Evolutionary conservation across 257 asterid genomes (phyloP).

Genomic region (Plectranthus barbatus): DNA sequence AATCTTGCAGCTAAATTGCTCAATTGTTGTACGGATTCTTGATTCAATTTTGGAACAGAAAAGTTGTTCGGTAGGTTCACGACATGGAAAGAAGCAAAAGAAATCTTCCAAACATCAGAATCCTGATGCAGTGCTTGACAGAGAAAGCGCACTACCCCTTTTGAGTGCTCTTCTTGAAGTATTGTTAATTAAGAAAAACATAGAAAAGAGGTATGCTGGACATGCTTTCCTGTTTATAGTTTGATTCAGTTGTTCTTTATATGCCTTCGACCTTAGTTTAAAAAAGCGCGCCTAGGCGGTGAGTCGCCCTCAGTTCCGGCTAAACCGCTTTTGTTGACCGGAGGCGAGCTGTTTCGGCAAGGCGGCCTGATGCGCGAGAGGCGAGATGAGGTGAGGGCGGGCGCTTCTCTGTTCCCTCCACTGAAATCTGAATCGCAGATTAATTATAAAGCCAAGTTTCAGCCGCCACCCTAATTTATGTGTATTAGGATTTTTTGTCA

Average conservation of each 20-base stretch:
- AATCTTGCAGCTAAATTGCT: conserved; percentile 52
- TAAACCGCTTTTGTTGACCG: too few relatives aligned
- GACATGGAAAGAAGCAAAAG: conserved; percentile 54
- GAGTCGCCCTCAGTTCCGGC: too few relatives aligned
- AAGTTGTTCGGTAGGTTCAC: conserved; percentile 22
- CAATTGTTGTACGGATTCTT: conserved; percentile 44
- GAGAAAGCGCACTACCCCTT: conserved; percentile 35
- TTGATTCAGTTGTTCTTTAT: conserved; percentile 3
- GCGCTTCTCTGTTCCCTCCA: too few relatives aligned
- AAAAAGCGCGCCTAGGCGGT: too few relatives aligned
- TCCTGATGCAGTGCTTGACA: conserved; percentile 21
- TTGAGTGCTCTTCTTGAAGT: conserved; percentile 71
- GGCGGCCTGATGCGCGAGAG: too few relatives aligned
- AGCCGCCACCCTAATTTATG: too few relatives aligned
- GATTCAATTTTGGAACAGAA: conserved; percentile 38
- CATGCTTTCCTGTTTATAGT: background rate
- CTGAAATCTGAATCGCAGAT: too few relatives aligned
- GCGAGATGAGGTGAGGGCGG: too few relatives aligned
- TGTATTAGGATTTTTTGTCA: too few relatives aligned
- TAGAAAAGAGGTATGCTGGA: conserved; percentile 52
- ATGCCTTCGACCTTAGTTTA: background rate
- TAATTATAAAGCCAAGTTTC: too few relatives aligned
- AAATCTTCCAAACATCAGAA: conserved; percentile 27
- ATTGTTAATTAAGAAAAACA: conserved; percentile 61
- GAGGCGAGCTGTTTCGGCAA: too few relatives aligned